Conservation (phyloP, 495 filamentous ascomycete genomes). For the Tetracladium marchalianum region DNA sequence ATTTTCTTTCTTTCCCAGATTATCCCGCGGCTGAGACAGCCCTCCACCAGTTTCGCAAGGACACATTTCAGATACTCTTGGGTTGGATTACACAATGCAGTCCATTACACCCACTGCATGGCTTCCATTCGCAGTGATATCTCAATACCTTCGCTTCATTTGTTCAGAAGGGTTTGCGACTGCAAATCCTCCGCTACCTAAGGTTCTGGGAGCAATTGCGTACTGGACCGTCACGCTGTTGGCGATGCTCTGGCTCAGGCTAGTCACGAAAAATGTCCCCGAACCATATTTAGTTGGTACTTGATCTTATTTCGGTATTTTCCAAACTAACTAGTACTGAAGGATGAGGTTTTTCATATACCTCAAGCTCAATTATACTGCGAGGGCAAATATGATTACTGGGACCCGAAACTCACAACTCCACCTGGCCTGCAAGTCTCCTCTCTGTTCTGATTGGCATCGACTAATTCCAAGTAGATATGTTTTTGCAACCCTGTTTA, state of each 20-base stretch:
- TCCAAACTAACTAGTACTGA: conserved; percentile 10
- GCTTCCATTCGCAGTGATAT: too few species aligned
- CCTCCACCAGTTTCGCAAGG: too few species aligned
- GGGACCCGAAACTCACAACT: conserved; percentile 97
- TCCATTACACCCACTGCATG: too few species aligned
- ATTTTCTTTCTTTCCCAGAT: too few species aligned
- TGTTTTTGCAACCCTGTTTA: conserved; percentile 36
- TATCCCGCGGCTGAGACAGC: too few species aligned
- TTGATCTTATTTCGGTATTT: neutral
- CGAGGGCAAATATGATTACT: conserved; percentile 56
- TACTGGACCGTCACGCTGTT: neutral
- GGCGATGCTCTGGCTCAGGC: conserved; percentile 23
- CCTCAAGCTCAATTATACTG: conserved; percentile 88
- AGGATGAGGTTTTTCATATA: conserved; percentile 96
- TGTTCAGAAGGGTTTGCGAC: too few species aligned
- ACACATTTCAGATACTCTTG: too few species aligned
- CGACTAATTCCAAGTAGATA: conserved; percentile 33
- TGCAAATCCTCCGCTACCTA: too few species aligned
- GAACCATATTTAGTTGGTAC: conserved; percentile 69
- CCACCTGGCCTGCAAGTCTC: conserved; percentile 75
- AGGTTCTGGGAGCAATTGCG: neutral
- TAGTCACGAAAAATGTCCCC: conserved; percentile 44
- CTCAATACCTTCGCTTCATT: too few species aligned
- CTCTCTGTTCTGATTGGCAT: neutral
- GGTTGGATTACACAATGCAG: too few species aligned